These are phyloP conservation scores for Lepidium campestre DNA, from an alignment of 441 rosid species.

Conservation along the genomic window DNA sequence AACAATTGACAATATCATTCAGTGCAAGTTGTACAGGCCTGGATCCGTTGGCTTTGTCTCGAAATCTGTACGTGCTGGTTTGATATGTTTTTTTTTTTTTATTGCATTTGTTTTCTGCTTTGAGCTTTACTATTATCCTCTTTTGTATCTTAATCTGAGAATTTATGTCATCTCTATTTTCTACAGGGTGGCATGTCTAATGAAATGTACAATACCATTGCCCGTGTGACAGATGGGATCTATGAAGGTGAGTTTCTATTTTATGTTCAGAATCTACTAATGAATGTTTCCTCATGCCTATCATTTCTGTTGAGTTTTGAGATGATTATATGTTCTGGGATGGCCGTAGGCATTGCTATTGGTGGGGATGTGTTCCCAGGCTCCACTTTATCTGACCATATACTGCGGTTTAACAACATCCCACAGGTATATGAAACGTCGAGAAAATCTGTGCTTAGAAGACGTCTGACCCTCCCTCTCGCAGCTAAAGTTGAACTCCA, in stretches of 20 bases:
- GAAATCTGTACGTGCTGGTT: constrained; percentile 64
- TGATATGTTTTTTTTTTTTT: neutral
- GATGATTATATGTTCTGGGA: constrained; percentile 16
- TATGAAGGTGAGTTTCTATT: constrained; percentile 58
- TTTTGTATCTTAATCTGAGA: neutral
- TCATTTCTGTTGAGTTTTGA: constrained; percentile 8
- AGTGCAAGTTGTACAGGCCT: constrained; percentile 90
- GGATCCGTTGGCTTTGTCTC: constrained; percentile 98
- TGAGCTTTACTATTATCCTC: neutral
- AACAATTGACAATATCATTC: constrained; percentile 85
- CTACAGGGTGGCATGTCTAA: constrained; percentile 95
- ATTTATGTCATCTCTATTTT: constrained; percentile 10
- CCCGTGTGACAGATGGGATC: constrained; percentile 93
- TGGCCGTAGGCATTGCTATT: constrained; percentile 73
- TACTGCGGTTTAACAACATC: constrained; percentile 88
- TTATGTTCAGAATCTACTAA: constrained; percentile 3
- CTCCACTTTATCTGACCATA: constrained; percentile 88
- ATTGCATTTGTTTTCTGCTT: neutral
- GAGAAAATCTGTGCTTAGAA: neutral
- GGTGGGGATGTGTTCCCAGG: constrained; percentile 99
- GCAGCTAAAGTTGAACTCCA: neutral
- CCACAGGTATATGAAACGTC: constrained; percentile 58
- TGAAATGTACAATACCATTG: constrained; percentile 83
- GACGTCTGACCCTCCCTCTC: neutral
- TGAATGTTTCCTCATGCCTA: neutral